Evolutionary conservation across 371 early-diverging fungal species (phyloP).

Genomic region (Rhizopus delemar): DNA sequence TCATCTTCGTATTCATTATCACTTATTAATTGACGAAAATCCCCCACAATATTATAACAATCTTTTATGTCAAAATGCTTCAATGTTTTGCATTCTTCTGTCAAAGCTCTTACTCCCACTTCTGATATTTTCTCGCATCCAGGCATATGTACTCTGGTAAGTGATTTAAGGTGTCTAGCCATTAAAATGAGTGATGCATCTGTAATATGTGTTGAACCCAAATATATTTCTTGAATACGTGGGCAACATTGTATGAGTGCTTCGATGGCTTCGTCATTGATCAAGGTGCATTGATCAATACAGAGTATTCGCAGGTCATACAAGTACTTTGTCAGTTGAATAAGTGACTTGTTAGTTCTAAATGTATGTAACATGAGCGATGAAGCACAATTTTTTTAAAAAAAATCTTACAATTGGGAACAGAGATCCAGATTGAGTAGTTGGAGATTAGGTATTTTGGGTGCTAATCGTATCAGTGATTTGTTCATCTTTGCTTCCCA

Average conservation of each 20-base stretch:
- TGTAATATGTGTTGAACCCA: constrained; percentile 20
- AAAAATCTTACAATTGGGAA: constrained; percentile 8
- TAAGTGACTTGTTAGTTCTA: constrained; percentile 20
- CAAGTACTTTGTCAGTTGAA: constrained; percentile 8
- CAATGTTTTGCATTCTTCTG: constrained; percentile 10
- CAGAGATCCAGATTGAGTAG: constrained; percentile 24
- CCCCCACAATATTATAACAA: constrained; percentile 24
- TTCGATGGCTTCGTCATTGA: constrained; percentile 18
- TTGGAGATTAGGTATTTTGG: constrained; percentile 20
- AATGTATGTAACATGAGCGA: not conserved
- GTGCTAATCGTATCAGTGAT: constrained; percentile 2
- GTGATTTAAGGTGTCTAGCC: constrained; percentile 5
- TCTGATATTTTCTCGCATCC: constrained; percentile 21
- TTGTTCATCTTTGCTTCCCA: constrained; percentile 13
- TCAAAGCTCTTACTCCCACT: constrained; percentile 12
- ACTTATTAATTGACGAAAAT: not conserved
- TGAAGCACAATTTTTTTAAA: not conserved
- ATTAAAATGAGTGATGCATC: constrained; percentile 13
- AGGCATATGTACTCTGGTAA: constrained; percentile 12
- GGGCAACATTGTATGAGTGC: constrained; percentile 8
- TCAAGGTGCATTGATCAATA: constrained; percentile 16
- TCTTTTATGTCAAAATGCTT: constrained; percentile 16
- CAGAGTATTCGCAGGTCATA: constrained; percentile 17
- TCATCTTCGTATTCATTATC: constrained; percentile 16
- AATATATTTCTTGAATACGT: constrained; percentile 16